A percentile compares a stretch with the other conserved stretches of the same genome.
phyloP scores from a whole-genome alignment of 225 moss, liverwort and hornwort species.

The Bryoerythrophyllum caledonicum region DNA sequence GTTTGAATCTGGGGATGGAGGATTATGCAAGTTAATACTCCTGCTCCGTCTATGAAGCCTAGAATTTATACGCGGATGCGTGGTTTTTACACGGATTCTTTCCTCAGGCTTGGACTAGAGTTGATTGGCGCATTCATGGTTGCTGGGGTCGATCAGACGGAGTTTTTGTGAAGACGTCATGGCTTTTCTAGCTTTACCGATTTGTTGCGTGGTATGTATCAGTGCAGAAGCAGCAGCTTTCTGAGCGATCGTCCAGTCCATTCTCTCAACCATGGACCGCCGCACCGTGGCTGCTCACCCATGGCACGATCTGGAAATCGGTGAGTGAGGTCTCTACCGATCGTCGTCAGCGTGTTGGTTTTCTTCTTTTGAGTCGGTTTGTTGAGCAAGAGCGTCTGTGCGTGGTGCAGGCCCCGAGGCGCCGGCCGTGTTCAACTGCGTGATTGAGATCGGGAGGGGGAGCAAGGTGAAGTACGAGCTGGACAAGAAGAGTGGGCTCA shows the following conservation, averaged over 20 bases:
- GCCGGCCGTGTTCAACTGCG: conserved; percentile 74
- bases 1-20: background rate
- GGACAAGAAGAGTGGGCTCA: conserved; percentile 92
- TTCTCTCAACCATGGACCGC: conserved; percentile 78
- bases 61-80: no score
- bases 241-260: conserved; percentile 26
- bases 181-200: background rate
- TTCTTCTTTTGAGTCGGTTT: no score
- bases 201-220: conserved; percentile 22
- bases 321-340: conserved; percentile 25
- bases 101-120: background rate
- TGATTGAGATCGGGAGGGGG: conserved; percentile 91
- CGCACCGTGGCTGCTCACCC: conserved; percentile 95
- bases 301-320: conserved; percentile 98
- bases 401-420: conserved; percentile 71
- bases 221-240: conserved; percentile 36
- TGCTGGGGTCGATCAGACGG: background rate
- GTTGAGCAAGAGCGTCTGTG: no score
- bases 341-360: no score
- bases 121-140: no score
- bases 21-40: background rate
- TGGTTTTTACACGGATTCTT: no score
- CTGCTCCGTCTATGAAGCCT: background rate
- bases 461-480: conserved; percentile 97
- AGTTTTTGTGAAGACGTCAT: background rate